Evolutionary conservation across 345 rosid species (phyloP), one percentile per base, ranked within the genome.

Genomic region (Cardamine chenopodiifolia): DNA sequence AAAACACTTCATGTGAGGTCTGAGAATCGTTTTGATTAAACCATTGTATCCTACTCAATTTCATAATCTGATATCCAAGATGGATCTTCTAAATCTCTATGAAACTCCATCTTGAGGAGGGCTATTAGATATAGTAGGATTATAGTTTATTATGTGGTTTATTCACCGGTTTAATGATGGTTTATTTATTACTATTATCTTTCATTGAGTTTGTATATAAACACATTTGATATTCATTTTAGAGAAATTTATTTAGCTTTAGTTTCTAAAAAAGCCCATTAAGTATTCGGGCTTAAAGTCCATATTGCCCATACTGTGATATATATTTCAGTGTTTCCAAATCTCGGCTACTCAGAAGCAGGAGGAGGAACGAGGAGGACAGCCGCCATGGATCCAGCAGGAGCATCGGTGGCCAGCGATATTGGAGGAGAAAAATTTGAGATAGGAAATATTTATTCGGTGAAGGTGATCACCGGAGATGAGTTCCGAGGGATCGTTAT

Each of bases 401-500:
- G 81, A 71, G 77, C 77, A 59, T 8, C 77, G 77, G 73, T 78
- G 77, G 77, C 68, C 58, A 78, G 68, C 47, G 71, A 75, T 66
- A 63, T 48, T 44, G 70, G 52, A 45, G 57, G 57, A 29, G 75
- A 73, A 66, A 96, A 95, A 34, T 87, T 90, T 76, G 82, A 91
- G 3, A 89, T 89, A 72, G 99, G 99, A 20, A 89, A 96, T 90
- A 80, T 86, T 62, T 96, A 92, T 63, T 86, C 90, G 42, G 83
- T 95, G 69, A 90, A 87, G 76, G 91, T 97, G 69, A 86, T 86
- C 57, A 75, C 90, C 45, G 99, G 99, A n/a, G 99, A 95, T 66
- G 97, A 88, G 75, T 95, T 92, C 85, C 80, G 90, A 55, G 99
- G 86, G 68, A 96, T 89, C 78, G 87, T 95, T 84, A 80, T 95